Evolutionary conservation across 2,329 filamentous ascomycete species (phyloP).

Genomic region (Biscogniauxia mediterranea): DNA sequence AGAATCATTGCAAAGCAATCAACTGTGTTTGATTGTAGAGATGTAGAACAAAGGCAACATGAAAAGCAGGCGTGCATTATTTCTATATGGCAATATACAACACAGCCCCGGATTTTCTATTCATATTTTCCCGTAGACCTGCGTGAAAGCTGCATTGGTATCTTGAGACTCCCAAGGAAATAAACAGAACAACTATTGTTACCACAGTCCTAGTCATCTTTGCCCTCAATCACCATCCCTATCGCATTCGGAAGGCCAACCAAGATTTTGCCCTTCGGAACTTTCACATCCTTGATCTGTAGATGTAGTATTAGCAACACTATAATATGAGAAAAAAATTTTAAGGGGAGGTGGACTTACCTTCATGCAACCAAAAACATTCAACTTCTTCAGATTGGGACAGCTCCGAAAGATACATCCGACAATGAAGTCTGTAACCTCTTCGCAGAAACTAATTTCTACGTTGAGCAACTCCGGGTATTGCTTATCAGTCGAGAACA

Average conservation of each 20-base stretch:
- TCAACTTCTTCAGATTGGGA: conserved; percentile 57
- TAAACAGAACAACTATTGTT: neutral
- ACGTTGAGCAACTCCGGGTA: conserved; percentile 71
- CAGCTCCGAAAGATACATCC: conserved; percentile 63
- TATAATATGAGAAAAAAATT: neutral
- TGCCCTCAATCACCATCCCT: conserved; percentile 43
- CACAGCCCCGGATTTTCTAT: neutral
- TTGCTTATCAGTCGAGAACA: conserved; percentile 58
- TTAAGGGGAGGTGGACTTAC: conserved; percentile 36
- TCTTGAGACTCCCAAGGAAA: neutral
- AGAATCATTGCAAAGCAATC: neutral
- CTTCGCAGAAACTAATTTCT: conserved; percentile 74
- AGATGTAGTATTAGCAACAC: conserved; percentile 12
- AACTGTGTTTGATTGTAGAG: neutral
- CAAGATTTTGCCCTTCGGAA: conserved; percentile 41
- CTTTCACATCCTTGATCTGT: conserved; percentile 37
- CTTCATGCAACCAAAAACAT: conserved; percentile 66
- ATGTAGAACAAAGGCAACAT: neutral
- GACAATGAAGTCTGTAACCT: conserved; percentile 64
- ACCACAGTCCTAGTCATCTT: conserved; percentile 19
- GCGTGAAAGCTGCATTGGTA: neutral
- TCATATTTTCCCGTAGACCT: neutral
- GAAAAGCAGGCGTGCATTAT: neutral
- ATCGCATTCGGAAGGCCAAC: conserved; percentile 42
- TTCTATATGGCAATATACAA: neutral